Conservation (phyloP, 202 grass and related monocot genomes). For the Setaria viridis region DNA sequence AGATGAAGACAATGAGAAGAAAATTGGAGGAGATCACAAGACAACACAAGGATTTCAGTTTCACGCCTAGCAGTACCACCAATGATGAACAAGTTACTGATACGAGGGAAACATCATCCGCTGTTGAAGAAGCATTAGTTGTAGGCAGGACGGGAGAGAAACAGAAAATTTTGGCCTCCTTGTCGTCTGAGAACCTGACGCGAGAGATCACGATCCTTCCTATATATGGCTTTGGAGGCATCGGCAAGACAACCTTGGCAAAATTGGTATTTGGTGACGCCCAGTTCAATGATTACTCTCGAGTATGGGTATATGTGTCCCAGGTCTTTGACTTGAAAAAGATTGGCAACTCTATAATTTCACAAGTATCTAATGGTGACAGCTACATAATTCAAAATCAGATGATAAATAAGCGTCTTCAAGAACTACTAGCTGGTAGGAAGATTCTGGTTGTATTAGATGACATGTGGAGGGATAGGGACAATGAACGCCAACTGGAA, state of each 20-base stretch:
- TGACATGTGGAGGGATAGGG: neutral
- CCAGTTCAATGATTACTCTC: neutral
- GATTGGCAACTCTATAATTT: slow-evolving; percentile 4
- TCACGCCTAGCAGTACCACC: too few relatives aligned
- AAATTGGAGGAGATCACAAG: slow-evolving; percentile 12
- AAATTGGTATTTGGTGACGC: neutral
- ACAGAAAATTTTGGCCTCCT: neutral
- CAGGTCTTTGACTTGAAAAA: neutral
- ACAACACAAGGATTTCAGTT: neutral
- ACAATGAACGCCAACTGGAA: neutral
- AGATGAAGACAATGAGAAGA: slow-evolving; percentile 26
- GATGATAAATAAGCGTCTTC: neutral
- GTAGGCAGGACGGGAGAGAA: neutral
- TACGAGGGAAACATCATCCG: neutral
- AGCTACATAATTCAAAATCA: neutral
- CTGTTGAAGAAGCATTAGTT: neutral
- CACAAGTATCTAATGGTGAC: neutral
- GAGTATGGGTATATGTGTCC: neutral
- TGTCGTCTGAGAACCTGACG: neutral
- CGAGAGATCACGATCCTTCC: neutral
- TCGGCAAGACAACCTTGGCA: neutral
- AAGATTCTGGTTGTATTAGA: neutral
- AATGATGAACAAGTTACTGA: neutral
- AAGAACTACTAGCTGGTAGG: neutral
- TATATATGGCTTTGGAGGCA: neutral